These are phyloP conservation scores for Venturia oleaginea DNA, from an alignment of 2,329 filamentous ascomycete genomes.

Conservation along the genomic window DNA sequence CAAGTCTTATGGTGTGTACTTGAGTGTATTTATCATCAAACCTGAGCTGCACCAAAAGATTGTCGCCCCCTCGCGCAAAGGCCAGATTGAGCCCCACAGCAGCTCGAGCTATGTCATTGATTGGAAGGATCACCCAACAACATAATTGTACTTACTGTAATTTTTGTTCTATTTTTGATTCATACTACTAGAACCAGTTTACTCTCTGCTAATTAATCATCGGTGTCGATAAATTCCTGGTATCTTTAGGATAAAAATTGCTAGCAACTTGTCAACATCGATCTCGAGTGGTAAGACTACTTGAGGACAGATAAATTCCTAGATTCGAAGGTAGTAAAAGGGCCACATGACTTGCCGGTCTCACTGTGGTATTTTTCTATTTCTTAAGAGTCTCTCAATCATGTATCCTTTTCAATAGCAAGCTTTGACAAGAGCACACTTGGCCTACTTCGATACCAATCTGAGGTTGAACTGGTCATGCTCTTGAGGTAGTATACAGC, in stretches of 20 bases:
- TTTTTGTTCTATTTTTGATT: neutral
- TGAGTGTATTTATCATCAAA: slow-evolving; percentile 1
- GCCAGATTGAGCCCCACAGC: neutral
- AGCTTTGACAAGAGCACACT: neutral
- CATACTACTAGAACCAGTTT: no score
- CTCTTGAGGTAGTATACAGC: neutral
- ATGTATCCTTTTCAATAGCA: neutral
- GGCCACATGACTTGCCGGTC: no score
- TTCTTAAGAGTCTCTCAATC: neutral
- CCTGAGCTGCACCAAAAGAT: slow-evolving; percentile 2
- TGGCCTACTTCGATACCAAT: neutral
- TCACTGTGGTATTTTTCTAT: no score
- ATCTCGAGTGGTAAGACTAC: no score
- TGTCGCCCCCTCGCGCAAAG: neutral
- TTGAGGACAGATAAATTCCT: no score
- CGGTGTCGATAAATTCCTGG: no score
- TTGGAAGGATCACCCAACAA: neutral
- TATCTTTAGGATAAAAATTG: no score
- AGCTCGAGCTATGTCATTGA: neutral
- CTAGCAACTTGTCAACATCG: no score
- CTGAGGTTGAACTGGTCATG: neutral
- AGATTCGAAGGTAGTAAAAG: no score
- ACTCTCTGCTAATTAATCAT: no score
- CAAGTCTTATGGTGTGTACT: neutral
- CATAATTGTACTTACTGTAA: no score